Percentiles rank a stretch among this genome's conserved stretches.
Conservation (phyloP, 768 basidiomycete species). For the Phanerochaete carnosa region DNA sequence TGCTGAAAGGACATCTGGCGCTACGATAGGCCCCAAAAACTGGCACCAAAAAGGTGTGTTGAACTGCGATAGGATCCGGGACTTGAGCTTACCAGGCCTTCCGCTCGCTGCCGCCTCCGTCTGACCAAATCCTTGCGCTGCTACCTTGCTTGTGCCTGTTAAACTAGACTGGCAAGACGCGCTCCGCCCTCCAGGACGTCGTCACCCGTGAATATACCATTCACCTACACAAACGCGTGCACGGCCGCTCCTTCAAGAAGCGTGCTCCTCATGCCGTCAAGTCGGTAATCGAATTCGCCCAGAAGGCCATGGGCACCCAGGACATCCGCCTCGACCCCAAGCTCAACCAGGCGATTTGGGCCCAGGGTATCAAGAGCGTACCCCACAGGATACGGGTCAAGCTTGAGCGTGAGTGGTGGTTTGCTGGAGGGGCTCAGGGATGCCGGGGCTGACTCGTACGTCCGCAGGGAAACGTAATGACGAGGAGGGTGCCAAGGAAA, state of each 20-base stretch:
- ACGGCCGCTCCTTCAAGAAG: constrained; percentile 95
- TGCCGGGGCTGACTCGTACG: constrained; percentile 1
- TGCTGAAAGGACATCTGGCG: constrained; percentile 1
- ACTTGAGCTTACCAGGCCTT: constrained; percentile 4
- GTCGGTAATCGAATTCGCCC: constrained; percentile 87
- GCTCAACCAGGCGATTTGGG: constrained; percentile 96
- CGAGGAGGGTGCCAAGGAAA: constrained; percentile 98
- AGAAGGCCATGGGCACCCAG: constrained; percentile 91
- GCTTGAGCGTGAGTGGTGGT: constrained; percentile 76
- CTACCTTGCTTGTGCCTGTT: background rate
- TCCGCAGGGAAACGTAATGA: constrained; percentile 91
- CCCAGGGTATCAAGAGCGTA: constrained; percentile 88
- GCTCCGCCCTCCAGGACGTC: constrained; percentile 96
- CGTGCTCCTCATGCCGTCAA: constrained; percentile 96
- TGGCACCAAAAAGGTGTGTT: constrained; percentile 52
- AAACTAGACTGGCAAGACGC: constrained; percentile 71
- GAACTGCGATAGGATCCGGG: background rate
- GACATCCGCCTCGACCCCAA: constrained; percentile 95
- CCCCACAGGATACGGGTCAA: constrained; percentile 91
- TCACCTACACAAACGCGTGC: constrained; percentile 93
- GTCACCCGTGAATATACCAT: constrained; percentile 99
- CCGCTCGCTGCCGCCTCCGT: background rate
- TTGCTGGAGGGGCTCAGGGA: background rate
- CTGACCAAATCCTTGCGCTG: background rate
- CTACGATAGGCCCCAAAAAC: constrained; percentile 43